Evolutionary conservation across 176 grass and related monocot species (phyloP), one percentile per base, ranked within the genome.

Genomic region (Eragrostis curvula): DNA sequence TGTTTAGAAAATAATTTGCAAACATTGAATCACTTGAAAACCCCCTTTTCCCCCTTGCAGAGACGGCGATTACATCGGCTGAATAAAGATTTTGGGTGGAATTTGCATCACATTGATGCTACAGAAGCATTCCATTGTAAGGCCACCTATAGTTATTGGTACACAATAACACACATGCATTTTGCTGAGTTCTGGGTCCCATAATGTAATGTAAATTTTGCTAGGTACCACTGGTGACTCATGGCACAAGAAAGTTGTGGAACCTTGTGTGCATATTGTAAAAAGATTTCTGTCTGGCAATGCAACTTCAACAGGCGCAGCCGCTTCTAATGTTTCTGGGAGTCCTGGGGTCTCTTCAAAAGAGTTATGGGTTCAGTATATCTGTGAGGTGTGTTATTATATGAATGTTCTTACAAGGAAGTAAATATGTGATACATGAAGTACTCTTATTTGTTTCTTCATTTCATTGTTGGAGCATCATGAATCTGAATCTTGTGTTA

Each of bases 41-140:
- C 18, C 43, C 6, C 55, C 40, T 49, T 51, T 7, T 32, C 6
- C 12, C 12, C 24, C 12, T 10, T 25, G 23, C 27, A 91, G 96
- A 93, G 85, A 61, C 80, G 93, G 79, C 85, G 93, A 49, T 68
- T 95, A 50, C 75, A 86, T 80, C 71, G 82, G 39, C 71, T 98
- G 81, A 83, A 80, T 57, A 58, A 95, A 90, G 72, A 90, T 57
- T 98, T 95, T 41, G 96, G 91, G 74, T 98, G 96, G 90, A 77
- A 95, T 59, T 91, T 98, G 82, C 90, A 90, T 46, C 79, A 32
- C 12, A 70, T 95, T 56, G 91, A 98, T 46, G 93, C 83, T 55
- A 98, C 96, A 15, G 83, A 95, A 88, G 93, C 96, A 62, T 95
- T 98, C 83, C 48, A 70, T 69, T 80, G 93, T 98, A 88, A 85